These are phyloP conservation scores for Aspergillus awamori DNA, from an alignment of 2,329 filamentous ascomycete species.

Conservation along the genomic window DNA sequence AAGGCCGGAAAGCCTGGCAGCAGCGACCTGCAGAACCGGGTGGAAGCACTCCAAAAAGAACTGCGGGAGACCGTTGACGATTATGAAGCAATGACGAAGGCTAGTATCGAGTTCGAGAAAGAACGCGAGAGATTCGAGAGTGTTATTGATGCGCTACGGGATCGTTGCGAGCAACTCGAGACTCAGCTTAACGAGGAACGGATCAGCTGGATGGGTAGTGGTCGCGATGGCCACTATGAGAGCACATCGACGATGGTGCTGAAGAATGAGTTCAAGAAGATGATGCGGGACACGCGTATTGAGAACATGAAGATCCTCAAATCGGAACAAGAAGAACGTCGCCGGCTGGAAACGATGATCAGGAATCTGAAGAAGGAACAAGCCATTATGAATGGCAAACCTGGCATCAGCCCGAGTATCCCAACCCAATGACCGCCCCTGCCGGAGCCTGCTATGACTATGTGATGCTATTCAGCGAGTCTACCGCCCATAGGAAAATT, in stretches of 20 bases:
- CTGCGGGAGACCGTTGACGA: conserved; percentile 69
- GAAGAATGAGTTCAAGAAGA: conserved; percentile 76
- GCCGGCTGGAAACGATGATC: conserved; percentile 66
- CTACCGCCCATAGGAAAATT: too few relatives aligned
- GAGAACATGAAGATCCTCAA: conserved; percentile 67
- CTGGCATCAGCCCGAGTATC: conserved; percentile 36
- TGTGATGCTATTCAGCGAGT: too few relatives aligned
- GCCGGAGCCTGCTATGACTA: too few relatives aligned
- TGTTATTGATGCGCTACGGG: conserved; percentile 64
- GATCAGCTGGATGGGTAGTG: conserved; percentile 65
- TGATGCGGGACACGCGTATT: conserved; percentile 72
- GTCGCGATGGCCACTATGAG: conserved; percentile 49
- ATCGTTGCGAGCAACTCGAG: conserved; percentile 66
- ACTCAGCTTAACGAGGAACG: conserved; percentile 67
- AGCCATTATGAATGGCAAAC: conserved; percentile 35
- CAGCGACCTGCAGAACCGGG: conserved; percentile 50
- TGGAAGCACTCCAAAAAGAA: conserved; percentile 64
- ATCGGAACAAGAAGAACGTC: conserved; percentile 72
- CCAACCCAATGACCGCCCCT: conserved; percentile 38
- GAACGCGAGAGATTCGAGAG: conserved; percentile 67
- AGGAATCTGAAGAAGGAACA: conserved; percentile 53
- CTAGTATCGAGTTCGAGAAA: conserved; percentile 71
- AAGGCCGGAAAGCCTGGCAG: conserved; percentile 38
- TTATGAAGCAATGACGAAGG: conserved; percentile 70
- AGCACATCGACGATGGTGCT: conserved; percentile 69